phyloP scores from a whole-genome alignment of 106 monocot species.

The Iris macrosiphon region DNA sequence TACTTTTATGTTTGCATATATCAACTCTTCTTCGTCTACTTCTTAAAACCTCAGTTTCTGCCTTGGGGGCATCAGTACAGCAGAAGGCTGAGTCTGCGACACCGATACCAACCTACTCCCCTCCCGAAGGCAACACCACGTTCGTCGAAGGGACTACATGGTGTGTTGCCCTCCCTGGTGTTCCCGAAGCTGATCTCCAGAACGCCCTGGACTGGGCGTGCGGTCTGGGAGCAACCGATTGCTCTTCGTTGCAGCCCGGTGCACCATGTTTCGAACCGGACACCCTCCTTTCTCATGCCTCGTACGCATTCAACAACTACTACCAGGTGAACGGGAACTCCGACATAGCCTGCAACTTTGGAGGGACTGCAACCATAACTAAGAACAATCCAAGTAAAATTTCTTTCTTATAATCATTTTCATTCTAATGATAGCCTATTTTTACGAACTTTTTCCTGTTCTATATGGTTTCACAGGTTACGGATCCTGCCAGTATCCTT shows the following conservation, averaged over 20 bases:
- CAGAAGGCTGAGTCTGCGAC: constrained; percentile 39
- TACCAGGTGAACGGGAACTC: constrained; percentile 98
- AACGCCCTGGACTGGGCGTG: constrained; percentile 92
- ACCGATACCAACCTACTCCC: constrained; percentile 33
- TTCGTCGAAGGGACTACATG: constrained; percentile 78
- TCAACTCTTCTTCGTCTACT: no score
- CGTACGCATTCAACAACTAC: constrained; percentile 91
- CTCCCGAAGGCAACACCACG: constrained; percentile 95
- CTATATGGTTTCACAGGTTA: constrained; percentile 31
- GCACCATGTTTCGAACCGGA: constrained; percentile 67
- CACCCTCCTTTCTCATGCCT: constrained; percentile 72
- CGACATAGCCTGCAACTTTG: constrained; percentile 92
- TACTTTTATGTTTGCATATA: no score
- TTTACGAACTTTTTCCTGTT: background rate
- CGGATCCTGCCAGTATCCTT: constrained; percentile 52
- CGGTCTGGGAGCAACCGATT: constrained; percentile 65
- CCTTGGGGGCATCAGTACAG: background rate
- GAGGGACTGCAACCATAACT: constrained; percentile 59
- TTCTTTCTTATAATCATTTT: background rate
- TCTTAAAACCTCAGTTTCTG: constrained; percentile 14
- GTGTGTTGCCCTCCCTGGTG: constrained; percentile 65
- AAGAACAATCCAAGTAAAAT: constrained; percentile 62
- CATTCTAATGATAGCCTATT: background rate
- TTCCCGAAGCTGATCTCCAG: constrained; percentile 41
- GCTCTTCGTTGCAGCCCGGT: constrained; percentile 42